Percentiles rank a stretch among this genome's conserved stretches.
These are phyloP conservation scores for Spergularia marina DNA, from an alignment of 148 eudicot species.

Conservation along the genomic window DNA sequence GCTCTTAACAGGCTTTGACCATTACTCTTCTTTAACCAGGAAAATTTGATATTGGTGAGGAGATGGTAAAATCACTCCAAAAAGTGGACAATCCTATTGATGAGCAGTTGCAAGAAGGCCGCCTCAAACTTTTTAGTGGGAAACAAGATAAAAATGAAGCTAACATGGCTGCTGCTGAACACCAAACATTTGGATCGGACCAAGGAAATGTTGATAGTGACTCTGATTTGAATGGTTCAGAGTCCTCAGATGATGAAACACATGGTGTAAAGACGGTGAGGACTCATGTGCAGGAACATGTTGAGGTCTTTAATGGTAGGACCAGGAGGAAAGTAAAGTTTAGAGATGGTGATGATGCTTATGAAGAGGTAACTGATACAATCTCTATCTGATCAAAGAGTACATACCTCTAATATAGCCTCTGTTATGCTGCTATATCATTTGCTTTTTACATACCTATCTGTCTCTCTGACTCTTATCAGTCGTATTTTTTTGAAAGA, in stretches of 20 bases:
- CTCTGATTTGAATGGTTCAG: constrained; percentile 33
- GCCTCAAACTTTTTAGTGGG: constrained; percentile 55
- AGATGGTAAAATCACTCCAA: constrained; percentile 76
- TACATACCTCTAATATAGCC: not conserved
- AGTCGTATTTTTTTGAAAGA: not conserved
- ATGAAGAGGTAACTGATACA: constrained; percentile 42
- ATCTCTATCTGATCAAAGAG: not conserved
- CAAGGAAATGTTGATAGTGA: constrained; percentile 47
- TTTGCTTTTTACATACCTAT: not conserved
- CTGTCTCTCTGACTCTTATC: not conserved
- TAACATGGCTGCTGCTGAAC: constrained; percentile 20
- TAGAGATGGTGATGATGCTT: constrained; percentile 40
- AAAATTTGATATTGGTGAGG: constrained; percentile 72
- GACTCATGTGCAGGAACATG: constrained; percentile 42
- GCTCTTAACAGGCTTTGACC: not conserved
- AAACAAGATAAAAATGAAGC: constrained; percentile 34
- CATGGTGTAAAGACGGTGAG: constrained; percentile 21
- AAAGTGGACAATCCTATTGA: constrained; percentile 67
- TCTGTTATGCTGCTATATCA: constrained; percentile 3
- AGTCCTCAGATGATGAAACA: constrained; percentile 39
- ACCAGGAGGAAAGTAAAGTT: constrained; percentile 71
- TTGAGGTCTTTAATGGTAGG: constrained; percentile 69
- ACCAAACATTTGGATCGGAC: constrained; percentile 39
- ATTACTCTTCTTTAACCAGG: constrained; percentile 37
- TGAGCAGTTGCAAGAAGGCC: constrained; percentile 69